These are phyloP conservation scores for Macrocystidia cucumis DNA, from an alignment of 1,284 basidiomycete species.

Conservation along the genomic window DNA sequence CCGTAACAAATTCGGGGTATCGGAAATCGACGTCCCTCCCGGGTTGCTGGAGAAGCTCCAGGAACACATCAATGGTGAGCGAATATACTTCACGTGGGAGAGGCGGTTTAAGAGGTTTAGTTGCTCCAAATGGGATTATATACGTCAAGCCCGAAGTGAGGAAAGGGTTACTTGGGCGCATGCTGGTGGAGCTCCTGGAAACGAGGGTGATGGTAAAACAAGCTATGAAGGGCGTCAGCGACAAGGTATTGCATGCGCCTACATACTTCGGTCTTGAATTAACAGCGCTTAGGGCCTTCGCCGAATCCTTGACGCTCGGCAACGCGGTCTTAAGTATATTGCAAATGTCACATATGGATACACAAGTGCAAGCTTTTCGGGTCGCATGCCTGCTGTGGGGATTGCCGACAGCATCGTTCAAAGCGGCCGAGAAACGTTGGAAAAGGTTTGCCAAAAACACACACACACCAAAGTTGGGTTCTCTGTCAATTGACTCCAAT, in stretches of 20 bases:
- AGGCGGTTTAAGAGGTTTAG: conserved; percentile 28
- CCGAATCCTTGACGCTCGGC: conserved; percentile 79
- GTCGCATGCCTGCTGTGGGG: conserved; percentile 97
- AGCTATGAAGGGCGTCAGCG: conserved; percentile 78
- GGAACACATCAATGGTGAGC: conserved; percentile 69
- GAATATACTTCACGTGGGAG: not conserved
- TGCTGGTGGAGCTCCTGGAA: conserved; percentile 90
- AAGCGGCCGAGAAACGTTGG: conserved; percentile 90
- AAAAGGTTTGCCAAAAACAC: conserved; percentile 80
- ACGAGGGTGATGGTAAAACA: conserved; percentile 98
- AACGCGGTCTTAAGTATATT: conserved; percentile 83
- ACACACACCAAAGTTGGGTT: conserved; percentile 1
- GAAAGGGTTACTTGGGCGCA: conserved; percentile 81
- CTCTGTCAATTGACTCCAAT: not conserved
- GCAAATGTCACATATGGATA: conserved; percentile 95
- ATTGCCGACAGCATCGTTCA: conserved; percentile 98
- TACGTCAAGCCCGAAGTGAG: conserved; percentile 86
- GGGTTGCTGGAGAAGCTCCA: conserved; percentile 65
- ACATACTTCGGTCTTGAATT: not conserved
- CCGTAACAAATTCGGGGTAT: conserved; percentile 82
- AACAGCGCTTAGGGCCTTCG: conserved; percentile 48
- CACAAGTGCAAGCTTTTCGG: conserved; percentile 89
- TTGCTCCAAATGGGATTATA: conserved; percentile 91
- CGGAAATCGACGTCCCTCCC: conserved; percentile 64
- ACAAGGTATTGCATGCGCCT: conserved; percentile 51